Conservation (phyloP, 2,329 filamentous ascomycete genomes). For the Colletotrichum navitas region DNA sequence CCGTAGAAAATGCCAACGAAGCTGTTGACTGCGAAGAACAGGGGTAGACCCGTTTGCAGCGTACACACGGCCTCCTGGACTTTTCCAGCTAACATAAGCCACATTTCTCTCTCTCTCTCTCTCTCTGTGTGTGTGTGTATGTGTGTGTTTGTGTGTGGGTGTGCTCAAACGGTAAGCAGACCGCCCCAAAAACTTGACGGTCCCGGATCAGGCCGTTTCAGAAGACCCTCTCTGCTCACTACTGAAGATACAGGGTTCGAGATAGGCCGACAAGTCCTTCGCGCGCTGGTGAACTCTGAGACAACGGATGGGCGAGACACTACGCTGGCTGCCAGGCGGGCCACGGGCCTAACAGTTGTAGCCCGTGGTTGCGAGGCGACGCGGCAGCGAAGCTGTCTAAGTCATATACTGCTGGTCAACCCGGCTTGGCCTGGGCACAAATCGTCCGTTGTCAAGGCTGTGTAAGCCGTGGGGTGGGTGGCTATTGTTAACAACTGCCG, state of each 20-base stretch:
- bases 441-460: background rate
- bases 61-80: background rate
- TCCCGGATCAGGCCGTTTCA: conserved; percentile 38
- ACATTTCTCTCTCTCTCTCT: background rate
- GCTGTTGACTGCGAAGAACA: background rate
- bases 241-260: conserved; percentile 31
- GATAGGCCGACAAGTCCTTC: conserved; percentile 20
- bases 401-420: background rate
- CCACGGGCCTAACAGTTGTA: conserved; percentile 20
- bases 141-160: background rate
- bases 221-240: conserved; percentile 26
- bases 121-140: background rate
- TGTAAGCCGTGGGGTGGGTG: background rate
- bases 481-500: conserved; percentile 30
- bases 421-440: background rate
- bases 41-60: background rate
- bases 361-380: background rate
- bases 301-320: conserved; percentile 34
- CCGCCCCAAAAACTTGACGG: conserved; percentile 21
- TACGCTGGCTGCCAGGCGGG: conserved; percentile 10
- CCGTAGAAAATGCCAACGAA: conserved; percentile 18
- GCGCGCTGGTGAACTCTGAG: conserved; percentile 37
- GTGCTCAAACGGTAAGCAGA: conserved; percentile 14
- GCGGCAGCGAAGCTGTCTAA: conserved; percentile 6
- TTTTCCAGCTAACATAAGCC: conserved; percentile 11